Evolutionary conservation across 2,329 filamentous ascomycete species (phyloP).

Genomic region (Saccharata proteae): DNA sequence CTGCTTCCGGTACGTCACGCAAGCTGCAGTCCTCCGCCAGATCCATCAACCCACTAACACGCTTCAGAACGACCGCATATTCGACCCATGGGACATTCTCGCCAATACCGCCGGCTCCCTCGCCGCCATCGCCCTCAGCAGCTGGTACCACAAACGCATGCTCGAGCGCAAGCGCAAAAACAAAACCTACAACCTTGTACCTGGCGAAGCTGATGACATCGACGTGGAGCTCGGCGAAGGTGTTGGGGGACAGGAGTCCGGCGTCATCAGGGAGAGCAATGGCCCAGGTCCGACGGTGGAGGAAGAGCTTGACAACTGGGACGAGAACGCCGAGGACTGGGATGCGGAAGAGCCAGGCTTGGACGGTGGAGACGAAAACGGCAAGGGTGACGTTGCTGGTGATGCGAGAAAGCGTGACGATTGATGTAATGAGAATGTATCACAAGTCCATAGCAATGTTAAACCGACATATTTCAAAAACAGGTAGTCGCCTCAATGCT

Average conservation of each 20-base stretch:
- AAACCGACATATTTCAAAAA: too few relatives aligned
- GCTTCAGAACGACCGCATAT: conserved; percentile 36
- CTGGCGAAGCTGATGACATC: conserved; percentile 39
- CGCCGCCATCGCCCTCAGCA: conserved; percentile 59
- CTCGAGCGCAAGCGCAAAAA: conserved; percentile 69
- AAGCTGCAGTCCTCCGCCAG: neutral
- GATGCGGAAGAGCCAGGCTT: conserved; percentile 41
- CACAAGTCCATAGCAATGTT: too few relatives aligned
- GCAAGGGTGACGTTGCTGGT: neutral
- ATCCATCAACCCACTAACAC: neutral
- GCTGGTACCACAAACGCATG: conserved; percentile 94
- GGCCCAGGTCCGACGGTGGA: conserved; percentile 41
- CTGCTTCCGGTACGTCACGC: conserved; percentile 47
- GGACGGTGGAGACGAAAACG: conserved; percentile 15
- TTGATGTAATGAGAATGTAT: too few relatives aligned
- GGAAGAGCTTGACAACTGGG: conserved; percentile 85
- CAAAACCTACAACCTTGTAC: conserved; percentile 65
- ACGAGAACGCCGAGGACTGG: conserved; percentile 68
- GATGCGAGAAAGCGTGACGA: neutral
- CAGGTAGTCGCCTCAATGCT: too few relatives aligned
- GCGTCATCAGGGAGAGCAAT: conserved; percentile 36
- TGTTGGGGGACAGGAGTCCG: conserved; percentile 47
- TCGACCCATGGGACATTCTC: conserved; percentile 74
- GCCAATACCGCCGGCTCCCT: conserved; percentile 77
- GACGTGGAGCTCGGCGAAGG: conserved; percentile 67